Evolutionary conservation across 345 rosid genomes (phyloP).

Genomic region (Linum usitatissimum): DNA sequence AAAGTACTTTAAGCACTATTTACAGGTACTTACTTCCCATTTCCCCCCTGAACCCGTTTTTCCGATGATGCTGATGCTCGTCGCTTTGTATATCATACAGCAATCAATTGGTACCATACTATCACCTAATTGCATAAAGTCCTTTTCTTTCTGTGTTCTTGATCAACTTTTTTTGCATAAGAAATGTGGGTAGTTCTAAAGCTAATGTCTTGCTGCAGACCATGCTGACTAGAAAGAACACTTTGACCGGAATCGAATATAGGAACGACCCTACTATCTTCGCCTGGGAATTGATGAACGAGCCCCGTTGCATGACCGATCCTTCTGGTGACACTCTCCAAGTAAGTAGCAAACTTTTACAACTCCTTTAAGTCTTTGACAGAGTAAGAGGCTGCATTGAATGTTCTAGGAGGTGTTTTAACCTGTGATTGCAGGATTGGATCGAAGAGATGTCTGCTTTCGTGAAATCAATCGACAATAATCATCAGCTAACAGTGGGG

Average conservation of each 20-base stretch:
- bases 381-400: not conserved
- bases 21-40: conserved; percentile 31
- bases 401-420: not conserved
- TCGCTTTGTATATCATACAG: not conserved
- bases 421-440: conserved; percentile 55
- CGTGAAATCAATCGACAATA: conserved; percentile 74
- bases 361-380: not conserved
- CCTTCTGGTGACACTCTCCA: conserved; percentile 87
- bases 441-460: conserved; percentile 75
- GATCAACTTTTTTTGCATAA: not conserved
- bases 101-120: not conserved
- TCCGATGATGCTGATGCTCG: too few relatives aligned
- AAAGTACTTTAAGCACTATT: conserved; percentile 66
- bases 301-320: conserved; percentile 90
- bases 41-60: too few relatives aligned
- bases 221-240: conserved; percentile 73
- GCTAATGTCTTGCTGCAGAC: conserved; percentile 31
- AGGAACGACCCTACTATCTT: conserved; percentile 83
- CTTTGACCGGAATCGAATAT: conserved; percentile 76
- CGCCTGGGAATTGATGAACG: conserved; percentile 93
- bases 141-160: not conserved
- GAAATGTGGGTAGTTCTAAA: conserved; percentile 2
- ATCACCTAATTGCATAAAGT: not conserved
- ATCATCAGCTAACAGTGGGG: conserved; percentile 80
- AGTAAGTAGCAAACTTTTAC: conserved; percentile 34